Percentiles rank a stretch among this genome's conserved stretches.
Conservation (phyloP, 2,329 filamentous ascomycete species). For the Ophiosphaerella narmari region DNA sequence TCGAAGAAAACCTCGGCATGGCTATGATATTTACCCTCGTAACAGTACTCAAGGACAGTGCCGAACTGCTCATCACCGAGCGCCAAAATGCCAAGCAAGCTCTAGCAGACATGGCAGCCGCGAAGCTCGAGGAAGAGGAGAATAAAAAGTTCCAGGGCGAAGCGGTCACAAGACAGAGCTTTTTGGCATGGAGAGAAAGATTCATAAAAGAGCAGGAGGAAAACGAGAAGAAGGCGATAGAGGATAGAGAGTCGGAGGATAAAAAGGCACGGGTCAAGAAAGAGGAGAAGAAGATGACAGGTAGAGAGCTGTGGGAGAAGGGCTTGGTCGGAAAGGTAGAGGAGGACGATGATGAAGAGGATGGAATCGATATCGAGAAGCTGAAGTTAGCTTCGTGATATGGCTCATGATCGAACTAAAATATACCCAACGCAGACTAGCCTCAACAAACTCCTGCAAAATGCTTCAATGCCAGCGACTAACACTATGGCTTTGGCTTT, state of each 20-base stretch:
- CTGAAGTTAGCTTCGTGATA: conserved; percentile 46
- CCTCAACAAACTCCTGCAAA: too few species aligned
- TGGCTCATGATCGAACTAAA: background rate
- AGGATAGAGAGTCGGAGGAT: conserved; percentile 73
- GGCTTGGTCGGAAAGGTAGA: conserved; percentile 63
- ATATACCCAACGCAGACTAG: conserved; percentile 27
- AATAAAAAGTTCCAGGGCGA: conserved; percentile 96
- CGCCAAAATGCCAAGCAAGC: conserved; percentile 68
- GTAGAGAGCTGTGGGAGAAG: conserved; percentile 56
- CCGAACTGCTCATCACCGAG: conserved; percentile 81
- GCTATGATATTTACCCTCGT: conserved; percentile 96
- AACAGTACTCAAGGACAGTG: conserved; percentile 83
- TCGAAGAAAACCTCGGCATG: conserved; percentile 94
- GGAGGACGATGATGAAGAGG: conserved; percentile 66
- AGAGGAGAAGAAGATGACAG: conserved; percentile 84
- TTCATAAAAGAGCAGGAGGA: conserved; percentile 85
- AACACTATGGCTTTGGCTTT: conserved; percentile 1
- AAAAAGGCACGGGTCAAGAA: conserved; percentile 52
- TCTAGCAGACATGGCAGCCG: conserved; percentile 57
- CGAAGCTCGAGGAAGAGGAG: conserved; percentile 81
- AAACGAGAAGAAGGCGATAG: conserved; percentile 60
- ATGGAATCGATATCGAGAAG: conserved; percentile 53
- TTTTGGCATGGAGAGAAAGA: conserved; percentile 77
- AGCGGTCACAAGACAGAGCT: conserved; percentile 83
- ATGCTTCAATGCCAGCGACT: background rate